Evolutionary conservation across 306 rosid species (phyloP), one percentile per base, ranked within the genome.

Genomic region (Casuarina equisetifolia): DNA sequence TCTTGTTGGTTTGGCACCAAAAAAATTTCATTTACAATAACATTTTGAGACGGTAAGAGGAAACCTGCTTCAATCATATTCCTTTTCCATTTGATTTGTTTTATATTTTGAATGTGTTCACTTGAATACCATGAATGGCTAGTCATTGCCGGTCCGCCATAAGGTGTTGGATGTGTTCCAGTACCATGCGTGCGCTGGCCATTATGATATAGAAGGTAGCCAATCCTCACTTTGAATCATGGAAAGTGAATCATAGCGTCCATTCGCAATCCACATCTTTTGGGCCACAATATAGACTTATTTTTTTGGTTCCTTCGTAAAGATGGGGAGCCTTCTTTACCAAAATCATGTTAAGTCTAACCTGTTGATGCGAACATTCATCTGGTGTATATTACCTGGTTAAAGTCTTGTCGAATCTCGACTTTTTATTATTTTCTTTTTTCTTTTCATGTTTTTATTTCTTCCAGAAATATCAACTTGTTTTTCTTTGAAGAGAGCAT

Each of bases 381-480:
- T 66, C 16, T 3, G 35, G 46, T 66, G 50, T 66, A 66, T n/a
- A 42, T 1, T 38, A 66, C 50, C 71, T 17, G 5, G 71, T 66
- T 40, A 66, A 25, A 25, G 1, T 85, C 68, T 52, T 62, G 72
- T 79, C 17, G 2, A 38, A 76, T 62, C 43, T 52, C 39, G 35
- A 6, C 49, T 72, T 17, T 63, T 5, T 55, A 3, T 3, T 67
- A 57, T 9, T 73, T 79, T 19, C 10, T 75, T 79, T 80, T 61
- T 81, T 79, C 49, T 67, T 17, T 63, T 5, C 50, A 3, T 3
- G 59, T 63, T 9, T 73, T 79, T 15, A 7, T 75, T 79, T 80
- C 46, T 81, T 79, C 89, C 84, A 90, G 86, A 69, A 69, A 11
- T 79, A 79, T 64, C 72, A 44, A 42, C 36, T 67, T 13, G 72